phyloP scores from a whole-genome alignment of 2,329 filamentous ascomycete species.

The Sclerotinia subarctica region DNA sequence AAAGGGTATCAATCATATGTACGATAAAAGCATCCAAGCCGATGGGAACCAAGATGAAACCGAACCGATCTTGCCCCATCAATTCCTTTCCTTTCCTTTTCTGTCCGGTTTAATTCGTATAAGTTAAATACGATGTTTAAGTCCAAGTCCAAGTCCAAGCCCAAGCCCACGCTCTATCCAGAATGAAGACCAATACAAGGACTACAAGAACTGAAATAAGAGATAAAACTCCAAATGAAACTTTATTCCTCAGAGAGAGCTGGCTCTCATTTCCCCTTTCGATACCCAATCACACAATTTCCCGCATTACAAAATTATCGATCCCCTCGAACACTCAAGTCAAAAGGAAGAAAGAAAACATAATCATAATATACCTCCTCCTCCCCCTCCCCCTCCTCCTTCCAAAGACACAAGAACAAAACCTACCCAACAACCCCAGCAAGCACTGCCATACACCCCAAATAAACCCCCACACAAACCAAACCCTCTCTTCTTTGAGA shows the following conservation, averaged over 20 bases:
- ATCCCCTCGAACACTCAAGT: too few species aligned
- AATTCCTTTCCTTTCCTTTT: background rate
- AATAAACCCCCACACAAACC: slow-evolving; percentile 34
- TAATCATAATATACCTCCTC: background rate
- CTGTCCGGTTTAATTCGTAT: too few species aligned
- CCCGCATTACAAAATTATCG: background rate
- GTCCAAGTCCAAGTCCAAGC: background rate
- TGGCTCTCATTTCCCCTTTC: accelerated
- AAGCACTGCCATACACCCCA: slow-evolving; percentile 34
- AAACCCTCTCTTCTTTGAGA: slow-evolving; percentile 28
- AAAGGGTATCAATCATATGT: too few species aligned
- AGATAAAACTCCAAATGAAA: too few species aligned
- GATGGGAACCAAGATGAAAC: background rate
- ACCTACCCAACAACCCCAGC: slow-evolving; percentile 30
- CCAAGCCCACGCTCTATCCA: too few species aligned
- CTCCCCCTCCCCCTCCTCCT: too few species aligned
- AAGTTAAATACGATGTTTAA: too few species aligned
- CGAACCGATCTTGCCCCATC: background rate
- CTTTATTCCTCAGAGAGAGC: too few species aligned
- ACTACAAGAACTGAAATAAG: too few species aligned
- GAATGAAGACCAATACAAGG: too few species aligned
- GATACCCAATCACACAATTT: accelerated
- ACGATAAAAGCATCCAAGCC: background rate
- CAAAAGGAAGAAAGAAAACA: too few species aligned
- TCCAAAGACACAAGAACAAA: background rate